Evolutionary conservation across 768 basidiomycete species (phyloP).

Genomic region (Dacryopinax spathularia): DNA sequence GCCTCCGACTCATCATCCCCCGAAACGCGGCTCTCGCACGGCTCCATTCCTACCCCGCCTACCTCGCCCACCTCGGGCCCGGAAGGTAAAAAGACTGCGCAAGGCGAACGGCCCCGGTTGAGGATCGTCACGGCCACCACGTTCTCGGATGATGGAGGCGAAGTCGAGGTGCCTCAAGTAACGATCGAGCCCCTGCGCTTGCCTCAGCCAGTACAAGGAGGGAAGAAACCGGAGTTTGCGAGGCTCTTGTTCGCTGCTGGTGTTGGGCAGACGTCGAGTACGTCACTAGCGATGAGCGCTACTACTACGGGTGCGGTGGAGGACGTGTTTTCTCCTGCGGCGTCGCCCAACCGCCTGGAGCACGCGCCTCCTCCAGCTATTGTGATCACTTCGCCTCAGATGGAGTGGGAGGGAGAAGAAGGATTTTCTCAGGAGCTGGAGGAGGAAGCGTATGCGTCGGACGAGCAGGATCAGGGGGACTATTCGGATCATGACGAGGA

Average conservation of each 20-base stretch:
- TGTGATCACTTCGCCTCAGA: not conserved
- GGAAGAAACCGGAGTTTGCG: not conserved
- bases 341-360: not conserved
- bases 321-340: not conserved
- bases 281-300: not conserved
- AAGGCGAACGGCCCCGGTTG: not conserved
- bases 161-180: not conserved
- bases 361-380: not conserved
- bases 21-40: not conserved
- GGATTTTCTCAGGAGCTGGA: not conserved
- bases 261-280: not conserved
- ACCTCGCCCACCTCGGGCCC: not conserved
- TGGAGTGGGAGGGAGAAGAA: conserved; percentile 1
- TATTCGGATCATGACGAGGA: not conserved
- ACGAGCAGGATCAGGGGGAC: conserved; percentile 1
- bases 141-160: not conserved
- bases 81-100: not conserved
- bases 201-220: not conserved
- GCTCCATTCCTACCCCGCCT: not conserved
- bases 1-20: not conserved
- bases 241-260: not conserved
- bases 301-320: not conserved
- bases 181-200: not conserved
- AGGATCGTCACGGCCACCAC: not conserved
- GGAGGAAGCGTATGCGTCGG: not conserved